Evolutionary conservation across 441 rosid species (phyloP).

Genomic region (Kokia cookei): DNA sequence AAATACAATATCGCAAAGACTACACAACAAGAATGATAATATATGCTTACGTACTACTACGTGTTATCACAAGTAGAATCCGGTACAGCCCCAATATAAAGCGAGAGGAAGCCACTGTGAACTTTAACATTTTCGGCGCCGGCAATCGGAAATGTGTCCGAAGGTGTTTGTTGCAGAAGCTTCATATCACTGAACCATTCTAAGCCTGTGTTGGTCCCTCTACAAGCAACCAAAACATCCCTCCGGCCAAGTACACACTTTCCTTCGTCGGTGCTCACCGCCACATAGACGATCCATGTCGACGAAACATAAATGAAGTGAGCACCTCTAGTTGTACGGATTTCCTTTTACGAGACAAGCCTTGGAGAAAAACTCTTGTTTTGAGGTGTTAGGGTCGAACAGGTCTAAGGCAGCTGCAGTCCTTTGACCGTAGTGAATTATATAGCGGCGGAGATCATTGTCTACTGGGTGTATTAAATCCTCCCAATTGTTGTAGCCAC

Average conservation of each 20-base stretch:
- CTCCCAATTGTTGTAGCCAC: slow-evolving; percentile 35
- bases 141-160: slow-evolving; percentile 16
- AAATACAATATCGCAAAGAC: background rate
- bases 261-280: background rate
- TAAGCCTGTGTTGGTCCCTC: background rate
- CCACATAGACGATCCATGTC: background rate
- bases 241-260: background rate
- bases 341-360: slow-evolving; percentile 24
- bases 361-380: slow-evolving; percentile 25
- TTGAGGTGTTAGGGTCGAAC: slow-evolving; percentile 15
- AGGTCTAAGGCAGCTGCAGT: slow-evolving; percentile 17
- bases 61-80: background rate
- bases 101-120: slow-evolving; percentile 35
- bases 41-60: background rate
- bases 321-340: slow-evolving; percentile 32
- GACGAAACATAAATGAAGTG: background rate
- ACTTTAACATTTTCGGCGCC: slow-evolving; percentile 13
- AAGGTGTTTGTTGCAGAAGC: slow-evolving; percentile 5
- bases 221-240: background rate
- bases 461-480: slow-evolving; percentile 35
- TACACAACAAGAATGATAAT: background rate
- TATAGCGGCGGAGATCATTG: slow-evolving; percentile 33
- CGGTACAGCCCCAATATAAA: slow-evolving; percentile 22
- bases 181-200: background rate
- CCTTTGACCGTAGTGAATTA: slow-evolving; percentile 40